These are phyloP conservation scores for Pythium insidiosum DNA, from an alignment of 352 stramenopile species.

Conservation along the genomic window DNA sequence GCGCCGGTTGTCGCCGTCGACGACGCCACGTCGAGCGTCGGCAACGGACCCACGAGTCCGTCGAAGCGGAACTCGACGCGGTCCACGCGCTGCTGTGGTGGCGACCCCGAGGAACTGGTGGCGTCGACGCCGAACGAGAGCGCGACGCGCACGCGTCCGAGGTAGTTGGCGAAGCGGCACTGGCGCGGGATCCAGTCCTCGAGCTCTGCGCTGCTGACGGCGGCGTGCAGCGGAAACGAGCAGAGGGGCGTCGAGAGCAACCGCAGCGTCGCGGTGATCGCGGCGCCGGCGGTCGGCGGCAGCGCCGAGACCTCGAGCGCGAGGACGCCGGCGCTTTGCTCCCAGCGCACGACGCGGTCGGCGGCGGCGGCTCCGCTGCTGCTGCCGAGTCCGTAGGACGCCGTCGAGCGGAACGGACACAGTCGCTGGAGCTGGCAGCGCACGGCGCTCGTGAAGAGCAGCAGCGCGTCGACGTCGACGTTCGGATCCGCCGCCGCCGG, in stretches of 20 bases:
- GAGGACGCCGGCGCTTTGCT: slow-evolving; percentile 18
- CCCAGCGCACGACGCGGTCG: slow-evolving; percentile 37
- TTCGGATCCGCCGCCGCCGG: slow-evolving; percentile 1
- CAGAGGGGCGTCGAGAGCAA: slow-evolving; percentile 28
- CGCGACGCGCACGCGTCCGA: slow-evolving; percentile 24
- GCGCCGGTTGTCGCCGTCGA: slow-evolving; percentile 2
- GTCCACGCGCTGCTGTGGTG: neutral
- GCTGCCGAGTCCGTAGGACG: slow-evolving; percentile 15
- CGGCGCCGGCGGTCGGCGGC: neutral
- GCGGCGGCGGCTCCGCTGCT: slow-evolving; percentile 14
- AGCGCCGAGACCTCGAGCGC: neutral
- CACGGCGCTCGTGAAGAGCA: slow-evolving; percentile 38
- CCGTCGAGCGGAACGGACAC: slow-evolving; percentile 21
- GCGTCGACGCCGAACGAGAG: slow-evolving; percentile 10
- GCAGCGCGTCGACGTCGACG: slow-evolving; percentile 23
- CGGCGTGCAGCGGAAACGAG: slow-evolving; percentile 24
- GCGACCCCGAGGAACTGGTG: neutral
- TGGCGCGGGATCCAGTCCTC: slow-evolving; percentile 25
- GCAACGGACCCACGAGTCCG: slow-evolving; percentile 37
- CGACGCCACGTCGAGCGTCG: slow-evolving; percentile 18
- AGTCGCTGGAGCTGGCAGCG: slow-evolving; percentile 42
- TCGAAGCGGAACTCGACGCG: slow-evolving; percentile 33
- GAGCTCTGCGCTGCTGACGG: slow-evolving; percentile 14
- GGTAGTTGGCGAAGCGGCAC: slow-evolving; percentile 36
- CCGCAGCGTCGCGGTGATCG: slow-evolving; percentile 7